Conservation (phyloP, 768 basidiomycete species). For the Mycena floridula region DNA sequence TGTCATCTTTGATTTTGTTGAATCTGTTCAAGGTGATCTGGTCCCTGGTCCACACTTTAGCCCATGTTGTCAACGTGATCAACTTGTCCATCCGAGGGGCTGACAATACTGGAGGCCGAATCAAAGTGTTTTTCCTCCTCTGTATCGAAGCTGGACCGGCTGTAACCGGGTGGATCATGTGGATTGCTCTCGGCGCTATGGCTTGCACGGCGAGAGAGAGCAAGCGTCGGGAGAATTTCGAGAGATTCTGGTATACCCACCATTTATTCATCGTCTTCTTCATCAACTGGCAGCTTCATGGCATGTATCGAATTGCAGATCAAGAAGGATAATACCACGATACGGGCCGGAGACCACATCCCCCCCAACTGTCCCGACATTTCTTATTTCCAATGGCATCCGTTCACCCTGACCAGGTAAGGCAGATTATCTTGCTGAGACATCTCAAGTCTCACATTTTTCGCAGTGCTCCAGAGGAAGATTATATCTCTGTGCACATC, state of each 20-base stretch:
- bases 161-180: constrained; percentile 86
- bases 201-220: too few species aligned
- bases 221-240: too few species aligned
- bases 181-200: too few species aligned
- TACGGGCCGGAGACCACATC: constrained; percentile 88
- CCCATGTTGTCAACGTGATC: constrained; percentile 84
- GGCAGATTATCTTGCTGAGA: constrained; percentile 7
- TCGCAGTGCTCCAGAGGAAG: constrained; percentile 72
- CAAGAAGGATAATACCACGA: constrained; percentile 88
- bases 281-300: constrained; percentile 90
- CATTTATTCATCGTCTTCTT: too few species aligned
- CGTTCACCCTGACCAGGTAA: constrained; percentile 87
- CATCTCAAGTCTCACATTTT: too few species aligned
- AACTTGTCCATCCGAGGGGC: constrained; percentile 54
- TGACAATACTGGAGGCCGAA: constrained; percentile 42
- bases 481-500: too few species aligned
- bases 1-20: too few species aligned
- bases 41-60: constrained; percentile 66
- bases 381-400: constrained; percentile 96
- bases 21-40: too few species aligned
- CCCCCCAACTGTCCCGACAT: constrained; percentile 89
- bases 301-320: constrained; percentile 85
- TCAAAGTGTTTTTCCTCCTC: constrained; percentile 62
- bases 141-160: constrained; percentile 84
- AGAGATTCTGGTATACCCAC: too few species aligned